A percentile compares a stretch with the other conserved stretches of the same genome.
Evolutionary conservation across 1,284 basidiomycete genomes (phyloP).

Genomic region (Malassezia psittaci): DNA sequence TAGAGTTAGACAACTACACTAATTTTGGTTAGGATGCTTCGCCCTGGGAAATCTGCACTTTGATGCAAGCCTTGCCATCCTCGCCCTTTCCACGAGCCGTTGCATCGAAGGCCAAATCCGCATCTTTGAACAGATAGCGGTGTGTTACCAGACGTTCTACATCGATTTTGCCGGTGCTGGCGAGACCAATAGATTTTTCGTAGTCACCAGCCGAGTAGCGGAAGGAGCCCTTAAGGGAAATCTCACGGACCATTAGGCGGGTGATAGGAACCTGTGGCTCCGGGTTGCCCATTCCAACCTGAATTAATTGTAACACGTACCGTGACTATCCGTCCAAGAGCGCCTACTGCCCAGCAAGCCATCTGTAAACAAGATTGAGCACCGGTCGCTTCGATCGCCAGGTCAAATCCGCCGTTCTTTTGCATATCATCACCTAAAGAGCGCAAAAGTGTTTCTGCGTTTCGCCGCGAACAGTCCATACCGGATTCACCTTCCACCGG

Average conservation of each 20-base stretch:
- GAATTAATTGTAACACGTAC: constrained; percentile 15
- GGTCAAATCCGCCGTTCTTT: constrained; percentile 53
- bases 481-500: constrained; percentile 33
- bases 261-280: constrained; percentile 51
- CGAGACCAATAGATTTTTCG: constrained; percentile 54
- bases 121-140: constrained; percentile 51
- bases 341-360: constrained; percentile 28
- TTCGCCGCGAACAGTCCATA: constrained; percentile 51
- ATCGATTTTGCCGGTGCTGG: constrained; percentile 53
- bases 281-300: constrained; percentile 55
- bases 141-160: constrained; percentile 57
- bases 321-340: constrained; percentile 33
- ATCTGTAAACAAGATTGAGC: constrained; percentile 45
- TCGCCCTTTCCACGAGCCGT: constrained; percentile 61
- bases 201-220: constrained; percentile 70
- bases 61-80: constrained; percentile 53
- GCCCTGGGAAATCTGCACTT: constrained; percentile 50
- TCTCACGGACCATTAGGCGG: constrained; percentile 34
- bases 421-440: constrained; percentile 50
- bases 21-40: constrained; percentile 16
- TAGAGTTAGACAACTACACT: not conserved
- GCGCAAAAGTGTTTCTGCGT: constrained; percentile 51
- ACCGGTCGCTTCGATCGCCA: constrained; percentile 57
- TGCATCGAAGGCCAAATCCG: constrained; percentile 53
- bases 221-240: constrained; percentile 55